A percentile compares a stretch with the other conserved stretches of the same genome.
Conservation (phyloP, 768 basidiomycete genomes). For the Tulasnella sp. region DNA sequence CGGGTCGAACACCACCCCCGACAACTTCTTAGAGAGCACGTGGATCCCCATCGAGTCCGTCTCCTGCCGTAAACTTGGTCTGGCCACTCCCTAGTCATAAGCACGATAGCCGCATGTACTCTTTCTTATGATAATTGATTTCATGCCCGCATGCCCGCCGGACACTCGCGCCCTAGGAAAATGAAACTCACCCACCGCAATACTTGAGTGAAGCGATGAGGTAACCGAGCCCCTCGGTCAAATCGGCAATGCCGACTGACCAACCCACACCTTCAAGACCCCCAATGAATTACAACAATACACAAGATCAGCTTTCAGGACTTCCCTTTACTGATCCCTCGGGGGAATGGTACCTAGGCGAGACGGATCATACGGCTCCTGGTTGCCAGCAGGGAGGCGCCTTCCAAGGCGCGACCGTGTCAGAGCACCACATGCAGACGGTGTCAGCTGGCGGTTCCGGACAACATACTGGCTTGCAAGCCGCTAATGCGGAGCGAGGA, state of each 20-base stretch:
- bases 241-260: not conserved
- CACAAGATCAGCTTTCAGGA: not conserved
- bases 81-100: no score
- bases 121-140: no score
- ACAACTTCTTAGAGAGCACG: not conserved
- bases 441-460: not conserved
- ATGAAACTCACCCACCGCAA: no score
- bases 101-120: no score
- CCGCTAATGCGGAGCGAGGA: not conserved
- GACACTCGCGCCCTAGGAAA: no score
- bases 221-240: no score
- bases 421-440: not conserved
- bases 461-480: not conserved
- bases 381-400: not conserved
- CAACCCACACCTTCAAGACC: not conserved
- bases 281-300: no score
- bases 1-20: not conserved
- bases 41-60: not conserved
- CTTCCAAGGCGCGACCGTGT: not conserved
- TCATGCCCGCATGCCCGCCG: no score
- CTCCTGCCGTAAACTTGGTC: no score
- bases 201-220: no score
- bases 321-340: not conserved
- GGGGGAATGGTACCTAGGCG: constrained; percentile 8
- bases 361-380: not conserved